A percentile compares a stretch with the other conserved stretches of the same genome.
These are phyloP conservation scores for Alternaria sp. DNA, from an alignment of 2,329 filamentous ascomycete species.

Conservation along the genomic window DNA sequence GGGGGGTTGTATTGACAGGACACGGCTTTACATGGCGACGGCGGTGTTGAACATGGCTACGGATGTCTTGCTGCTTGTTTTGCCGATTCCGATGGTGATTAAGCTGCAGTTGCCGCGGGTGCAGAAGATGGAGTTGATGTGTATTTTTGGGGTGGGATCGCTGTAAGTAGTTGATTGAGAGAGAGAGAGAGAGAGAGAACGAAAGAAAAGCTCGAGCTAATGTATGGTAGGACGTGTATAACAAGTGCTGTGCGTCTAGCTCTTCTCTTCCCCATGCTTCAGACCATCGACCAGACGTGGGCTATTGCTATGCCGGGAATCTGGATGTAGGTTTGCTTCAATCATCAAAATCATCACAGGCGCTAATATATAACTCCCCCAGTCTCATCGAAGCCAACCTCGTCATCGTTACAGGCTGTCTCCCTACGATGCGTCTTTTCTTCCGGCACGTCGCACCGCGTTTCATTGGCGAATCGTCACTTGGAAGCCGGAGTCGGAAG, in stretches of 20 bases:
- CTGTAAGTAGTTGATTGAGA: constrained; percentile 11
- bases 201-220: not conserved
- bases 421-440: constrained; percentile 55
- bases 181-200: not conserved
- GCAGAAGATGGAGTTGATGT: constrained; percentile 30
- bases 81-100: constrained; percentile 33
- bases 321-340: constrained; percentile 19
- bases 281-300: constrained; percentile 24
- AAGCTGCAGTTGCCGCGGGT: constrained; percentile 27
- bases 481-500: constrained; percentile 17
- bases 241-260: constrained; percentile 20
- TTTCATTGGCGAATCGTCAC: constrained; percentile 22
- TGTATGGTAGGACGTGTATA: constrained; percentile 13
- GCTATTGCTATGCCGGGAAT: constrained; percentile 25
- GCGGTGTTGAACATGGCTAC: constrained; percentile 33
- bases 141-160: constrained; percentile 32
- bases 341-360: not conserved
- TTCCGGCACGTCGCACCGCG: constrained; percentile 50
- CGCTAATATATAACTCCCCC: not conserved
- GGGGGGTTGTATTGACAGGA: constrained; percentile 30
- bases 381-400: constrained; percentile 55
- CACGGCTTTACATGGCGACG: constrained; percentile 33
- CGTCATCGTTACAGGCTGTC: constrained; percentile 53
- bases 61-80: constrained; percentile 27
- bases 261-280: constrained; percentile 21